A percentile compares a stretch with the other conserved stretches of the same genome.
These are phyloP conservation scores for Angomonas ambiguus DNA, from an alignment of 208 protist species.

Conservation along the genomic window DNA sequence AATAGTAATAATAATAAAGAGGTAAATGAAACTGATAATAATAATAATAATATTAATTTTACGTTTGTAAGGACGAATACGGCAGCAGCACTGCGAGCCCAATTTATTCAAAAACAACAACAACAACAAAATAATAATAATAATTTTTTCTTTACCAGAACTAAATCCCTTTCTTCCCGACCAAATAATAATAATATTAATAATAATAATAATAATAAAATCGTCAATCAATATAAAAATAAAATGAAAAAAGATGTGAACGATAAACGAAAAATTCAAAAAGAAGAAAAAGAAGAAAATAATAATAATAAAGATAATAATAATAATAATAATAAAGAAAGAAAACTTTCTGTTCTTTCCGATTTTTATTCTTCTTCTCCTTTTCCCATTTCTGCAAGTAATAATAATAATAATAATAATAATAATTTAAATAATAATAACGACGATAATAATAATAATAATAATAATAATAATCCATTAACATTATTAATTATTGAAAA, in stretches of 20 bases:
- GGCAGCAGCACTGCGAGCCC: too few relatives aligned
- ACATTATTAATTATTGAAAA: neutral
- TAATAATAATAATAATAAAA: too few relatives aligned
- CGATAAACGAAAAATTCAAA: neutral
- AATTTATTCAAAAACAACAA: too few relatives aligned
- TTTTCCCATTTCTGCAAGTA: neutral
- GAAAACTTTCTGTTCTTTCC: neutral
- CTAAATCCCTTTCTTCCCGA: conserved; percentile 50
- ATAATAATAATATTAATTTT: neutral
- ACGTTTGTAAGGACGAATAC: conserved; percentile 12
- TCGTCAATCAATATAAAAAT: conserved; percentile 17
- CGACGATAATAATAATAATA: conserved; percentile 5
- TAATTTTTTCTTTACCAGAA: too few relatives aligned
- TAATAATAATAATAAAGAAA: neutral
- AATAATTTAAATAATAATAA: neutral
- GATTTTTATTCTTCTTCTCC: neutral
- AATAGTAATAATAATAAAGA: neutral
- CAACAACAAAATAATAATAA: conserved; percentile 16
- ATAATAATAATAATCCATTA: too few relatives aligned
- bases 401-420: conserved; percentile 8
- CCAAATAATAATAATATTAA: conserved; percentile 47
- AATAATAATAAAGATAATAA: neutral
- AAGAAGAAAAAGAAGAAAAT: conserved; percentile 3
- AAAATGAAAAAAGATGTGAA: neutral
- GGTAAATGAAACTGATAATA: neutral